These are phyloP conservation scores for Chenopodium suecicum DNA, from an alignment of 148 eudicot genomes.

Conservation along the genomic window DNA sequence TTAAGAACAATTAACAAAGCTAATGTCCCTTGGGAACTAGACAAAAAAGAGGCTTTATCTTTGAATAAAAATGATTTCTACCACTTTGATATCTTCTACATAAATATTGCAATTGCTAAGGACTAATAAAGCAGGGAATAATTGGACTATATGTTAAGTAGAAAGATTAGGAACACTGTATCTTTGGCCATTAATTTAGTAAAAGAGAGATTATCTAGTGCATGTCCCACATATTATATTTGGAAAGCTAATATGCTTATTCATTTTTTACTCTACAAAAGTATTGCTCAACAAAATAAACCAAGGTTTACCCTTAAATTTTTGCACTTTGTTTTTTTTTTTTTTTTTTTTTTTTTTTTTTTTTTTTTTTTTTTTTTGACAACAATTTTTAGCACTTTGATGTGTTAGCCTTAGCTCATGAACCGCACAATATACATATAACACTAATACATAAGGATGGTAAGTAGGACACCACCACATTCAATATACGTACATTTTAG, in stretches of 20 bases:
- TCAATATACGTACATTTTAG: too few relatives aligned
- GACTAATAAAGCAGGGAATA: conserved; percentile 13
- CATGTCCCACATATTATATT: not conserved
- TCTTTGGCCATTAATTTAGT: too few relatives aligned
- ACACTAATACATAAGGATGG: too few relatives aligned
- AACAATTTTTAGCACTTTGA: not conserved
- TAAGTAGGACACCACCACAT: too few relatives aligned
- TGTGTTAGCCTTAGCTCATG: too few relatives aligned
- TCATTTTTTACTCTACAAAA: too few relatives aligned
- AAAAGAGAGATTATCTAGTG: not conserved
- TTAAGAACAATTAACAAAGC: conserved; percentile 30
- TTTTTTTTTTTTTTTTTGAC: too few relatives aligned
- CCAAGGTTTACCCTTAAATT: not conserved
- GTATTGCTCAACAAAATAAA: not conserved
- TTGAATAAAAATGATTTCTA: conserved; percentile 26
- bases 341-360: too few relatives aligned
- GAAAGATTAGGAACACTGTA: too few relatives aligned
- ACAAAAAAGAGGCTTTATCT: conserved; percentile 32
- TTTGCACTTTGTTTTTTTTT: not conserved
- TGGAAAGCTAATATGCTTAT: not conserved
- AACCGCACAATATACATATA: too few relatives aligned
- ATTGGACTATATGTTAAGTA: conserved; percentile 2
- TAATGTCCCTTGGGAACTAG: conserved; percentile 46
- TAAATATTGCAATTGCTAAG: not conserved
- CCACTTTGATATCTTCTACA: not conserved